A percentile compares a stretch with the other conserved stretches of the same genome.
phyloP scores from a whole-genome alignment of 371 early-diverging fungal genomes.

The Mortierella sp. region DNA sequence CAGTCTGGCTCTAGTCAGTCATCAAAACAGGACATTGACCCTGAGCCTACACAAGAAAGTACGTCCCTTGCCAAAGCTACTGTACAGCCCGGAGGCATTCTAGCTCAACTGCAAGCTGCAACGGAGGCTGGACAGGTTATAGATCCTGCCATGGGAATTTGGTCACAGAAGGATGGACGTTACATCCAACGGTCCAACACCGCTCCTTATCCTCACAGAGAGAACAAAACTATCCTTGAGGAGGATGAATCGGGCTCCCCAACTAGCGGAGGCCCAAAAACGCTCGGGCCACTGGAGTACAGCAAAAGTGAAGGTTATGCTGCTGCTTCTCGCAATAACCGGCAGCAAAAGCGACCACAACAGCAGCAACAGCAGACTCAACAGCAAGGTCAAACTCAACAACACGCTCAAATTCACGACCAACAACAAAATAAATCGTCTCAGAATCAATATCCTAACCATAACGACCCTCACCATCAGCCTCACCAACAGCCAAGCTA shows the following conservation, averaged over 20 bases:
- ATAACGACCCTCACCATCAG: not conserved
- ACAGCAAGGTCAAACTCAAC: not conserved
- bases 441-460: not conserved
- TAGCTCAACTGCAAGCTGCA: constrained; percentile 36
- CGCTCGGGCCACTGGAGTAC: constrained; percentile 24
- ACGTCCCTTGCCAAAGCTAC: constrained; percentile 40
- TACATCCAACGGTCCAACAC: constrained; percentile 47
- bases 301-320: constrained; percentile 48
- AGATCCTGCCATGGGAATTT: constrained; percentile 27
- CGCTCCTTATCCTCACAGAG: constrained; percentile 27
- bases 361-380: constrained; percentile 9
- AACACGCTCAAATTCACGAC: not conserved
- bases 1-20: not conserved
- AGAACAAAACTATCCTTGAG: constrained; percentile 30
- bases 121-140: constrained; percentile 40
- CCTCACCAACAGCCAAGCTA: not conserved
- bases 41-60: constrained; percentile 35
- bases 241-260: constrained; percentile 20
- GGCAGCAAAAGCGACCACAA: constrained; percentile 20
- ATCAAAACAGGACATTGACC: not conserved
- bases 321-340: constrained; percentile 10
- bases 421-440: not conserved
- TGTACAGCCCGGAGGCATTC: constrained; percentile 35
- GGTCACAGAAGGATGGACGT: constrained; percentile 32
- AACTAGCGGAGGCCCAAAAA: not conserved